These are phyloP conservation scores for Yarrowia divulgata DNA, from an alignment of 805 yeast genomes.

Conservation along the genomic window DNA sequence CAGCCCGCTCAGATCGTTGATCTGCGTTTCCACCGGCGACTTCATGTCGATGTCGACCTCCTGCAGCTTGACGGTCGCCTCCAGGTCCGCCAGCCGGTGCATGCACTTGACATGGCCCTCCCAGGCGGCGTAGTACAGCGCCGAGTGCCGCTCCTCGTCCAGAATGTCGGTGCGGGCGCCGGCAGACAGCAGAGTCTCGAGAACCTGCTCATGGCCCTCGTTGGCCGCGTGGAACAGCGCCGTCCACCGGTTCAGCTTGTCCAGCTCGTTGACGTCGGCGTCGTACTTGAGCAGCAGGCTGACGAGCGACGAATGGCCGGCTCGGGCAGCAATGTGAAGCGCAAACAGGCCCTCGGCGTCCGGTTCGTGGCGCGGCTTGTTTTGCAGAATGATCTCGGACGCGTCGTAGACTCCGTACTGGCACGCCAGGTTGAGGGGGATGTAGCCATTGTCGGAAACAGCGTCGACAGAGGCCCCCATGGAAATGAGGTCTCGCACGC, in stretches of 20 bases:
- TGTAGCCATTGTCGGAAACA: conserved; percentile 56
- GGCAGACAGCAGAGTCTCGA: conserved; percentile 69
- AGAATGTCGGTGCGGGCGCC: conserved; percentile 73
- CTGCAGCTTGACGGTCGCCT: conserved; percentile 23
- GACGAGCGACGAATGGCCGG: conserved; percentile 76
- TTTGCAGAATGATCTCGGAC: conserved; percentile 65
- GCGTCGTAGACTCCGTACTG: conserved; percentile 78
- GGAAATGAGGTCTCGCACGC: conserved; percentile 59
- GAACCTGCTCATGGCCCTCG: conserved; percentile 78
- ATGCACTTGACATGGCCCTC: conserved; percentile 90
- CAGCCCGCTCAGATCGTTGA: conserved; percentile 12
- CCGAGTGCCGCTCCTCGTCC: conserved; percentile 82
- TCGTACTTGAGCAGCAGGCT: conserved; percentile 64
- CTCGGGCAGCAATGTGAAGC: conserved; percentile 84
- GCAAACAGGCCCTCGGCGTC: conserved; percentile 89
- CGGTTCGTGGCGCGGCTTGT: conserved; percentile 53
- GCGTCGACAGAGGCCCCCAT: conserved; percentile 56
- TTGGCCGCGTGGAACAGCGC: conserved; percentile 90
- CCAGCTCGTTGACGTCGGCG: conserved; percentile 75
- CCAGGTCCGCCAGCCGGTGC: conserved; percentile 62
- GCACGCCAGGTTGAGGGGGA: conserved; percentile 82
- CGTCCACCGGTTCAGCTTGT: conserved; percentile 91
- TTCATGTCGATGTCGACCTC: conserved; percentile 27
- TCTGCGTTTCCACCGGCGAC: conserved; percentile 2
- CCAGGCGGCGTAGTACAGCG: conserved; percentile 88